Evolutionary conservation across 2,329 filamentous ascomycete genomes (phyloP).

Genomic region (Fonsecaea pugnacius): DNA sequence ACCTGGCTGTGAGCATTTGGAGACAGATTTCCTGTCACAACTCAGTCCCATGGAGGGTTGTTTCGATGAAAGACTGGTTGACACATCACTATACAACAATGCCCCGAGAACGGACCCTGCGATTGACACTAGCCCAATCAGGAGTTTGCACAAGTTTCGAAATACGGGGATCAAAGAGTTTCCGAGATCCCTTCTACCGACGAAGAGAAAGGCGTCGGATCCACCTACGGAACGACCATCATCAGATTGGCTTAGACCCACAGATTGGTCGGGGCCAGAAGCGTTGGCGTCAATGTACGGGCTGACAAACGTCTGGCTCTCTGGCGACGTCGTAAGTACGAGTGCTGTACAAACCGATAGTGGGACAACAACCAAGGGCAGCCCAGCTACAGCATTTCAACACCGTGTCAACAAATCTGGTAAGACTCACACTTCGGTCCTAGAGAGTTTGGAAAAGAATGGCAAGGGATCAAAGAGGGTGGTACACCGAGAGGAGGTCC

Average conservation of each 20-base stretch:
- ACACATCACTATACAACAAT: conserved; percentile 31
- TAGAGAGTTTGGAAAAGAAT: neutral
- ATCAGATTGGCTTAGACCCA: neutral
- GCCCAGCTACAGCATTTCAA: neutral
- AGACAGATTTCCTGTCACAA: conserved; percentile 32
- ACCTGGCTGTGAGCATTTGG: neutral
- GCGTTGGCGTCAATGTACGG: neutral
- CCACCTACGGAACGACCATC: neutral
- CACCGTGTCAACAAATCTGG: neutral
- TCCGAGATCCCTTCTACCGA: neutral
- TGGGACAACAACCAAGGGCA: neutral
- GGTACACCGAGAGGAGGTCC: neutral
- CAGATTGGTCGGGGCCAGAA: neutral
- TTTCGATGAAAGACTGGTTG: conserved; percentile 28
- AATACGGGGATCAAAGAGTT: neutral
- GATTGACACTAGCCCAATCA: neutral
- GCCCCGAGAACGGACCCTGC: conserved; percentile 15
- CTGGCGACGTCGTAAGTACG: neutral
- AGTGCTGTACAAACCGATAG: neutral
- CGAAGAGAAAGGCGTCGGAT: neutral
- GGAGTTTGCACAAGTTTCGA: neutral
- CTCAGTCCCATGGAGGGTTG: conserved; percentile 33
- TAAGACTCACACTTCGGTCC: neutral
- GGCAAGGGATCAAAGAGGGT: neutral
- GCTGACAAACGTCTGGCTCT: neutral